Evolutionary conservation across 768 basidiomycete species (phyloP).

Genomic region (Phlebiopsis flavidoalba): DNA sequence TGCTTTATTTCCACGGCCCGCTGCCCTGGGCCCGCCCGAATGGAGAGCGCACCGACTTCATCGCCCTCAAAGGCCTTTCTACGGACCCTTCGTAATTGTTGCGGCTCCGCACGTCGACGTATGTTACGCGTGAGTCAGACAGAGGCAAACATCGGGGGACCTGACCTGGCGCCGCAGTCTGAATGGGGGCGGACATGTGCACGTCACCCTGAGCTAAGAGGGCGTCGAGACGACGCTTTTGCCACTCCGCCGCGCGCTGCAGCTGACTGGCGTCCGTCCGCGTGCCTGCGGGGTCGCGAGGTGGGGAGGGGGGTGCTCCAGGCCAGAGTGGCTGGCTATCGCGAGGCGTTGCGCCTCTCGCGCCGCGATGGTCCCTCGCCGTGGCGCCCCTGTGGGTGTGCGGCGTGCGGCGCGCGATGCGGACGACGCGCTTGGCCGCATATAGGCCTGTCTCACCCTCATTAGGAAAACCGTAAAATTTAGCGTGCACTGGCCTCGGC

Average conservation of each 20-base stretch:
- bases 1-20: not conserved
- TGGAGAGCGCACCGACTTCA: not conserved
- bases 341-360: not conserved
- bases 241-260: too few species aligned
- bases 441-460: not conserved
- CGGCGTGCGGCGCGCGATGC: not conserved
- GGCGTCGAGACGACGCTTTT: too few species aligned
- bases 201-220: too few species aligned
- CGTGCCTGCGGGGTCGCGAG: not conserved
- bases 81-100: too few species aligned
- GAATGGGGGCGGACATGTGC: too few species aligned
- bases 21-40: not conserved
- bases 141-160: too few species aligned
- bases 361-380: not conserved
- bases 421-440: not conserved
- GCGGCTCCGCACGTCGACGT: too few species aligned
- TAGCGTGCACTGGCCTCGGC: not conserved
- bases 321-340: not conserved
- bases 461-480: not conserved
- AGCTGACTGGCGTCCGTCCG: not conserved
- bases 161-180: too few species aligned
- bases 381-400: not conserved
- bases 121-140: too few species aligned
- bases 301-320: not conserved
- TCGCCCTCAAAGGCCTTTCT: not conserved